Percentiles rank a stretch among this genome's conserved stretches.
phyloP scores from a whole-genome alignment of 2,329 filamentous ascomycete genomes.

The Ilyonectria sp. region DNA sequence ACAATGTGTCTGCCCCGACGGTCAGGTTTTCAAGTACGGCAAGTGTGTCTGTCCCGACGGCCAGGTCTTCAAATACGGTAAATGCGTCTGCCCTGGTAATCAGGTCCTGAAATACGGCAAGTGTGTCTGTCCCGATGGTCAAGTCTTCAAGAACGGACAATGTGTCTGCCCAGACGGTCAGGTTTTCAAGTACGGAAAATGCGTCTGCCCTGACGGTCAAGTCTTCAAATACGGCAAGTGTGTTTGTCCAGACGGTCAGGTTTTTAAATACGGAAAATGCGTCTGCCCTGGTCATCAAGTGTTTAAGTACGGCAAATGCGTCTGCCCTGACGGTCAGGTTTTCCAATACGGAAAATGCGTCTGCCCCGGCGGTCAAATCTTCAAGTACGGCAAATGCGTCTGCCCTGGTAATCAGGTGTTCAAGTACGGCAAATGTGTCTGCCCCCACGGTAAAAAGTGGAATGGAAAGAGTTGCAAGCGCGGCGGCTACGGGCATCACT shows the following conservation, averaged over 20 bases:
- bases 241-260: not conserved
- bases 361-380: not conserved
- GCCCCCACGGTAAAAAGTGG: not conserved
- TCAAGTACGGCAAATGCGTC: not conserved
- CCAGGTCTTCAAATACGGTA: not conserved
- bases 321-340: not conserved
- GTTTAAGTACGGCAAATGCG: not conserved
- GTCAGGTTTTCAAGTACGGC: not conserved
- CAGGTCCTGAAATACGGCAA: not conserved
- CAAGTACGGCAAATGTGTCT: slow-evolving; percentile 2
- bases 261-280: not conserved
- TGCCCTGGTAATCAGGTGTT: not conserved
- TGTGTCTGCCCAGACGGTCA: not conserved
- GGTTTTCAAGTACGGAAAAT: not conserved
- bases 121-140: not conserved
- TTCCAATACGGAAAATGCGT: not conserved
- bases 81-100: not conserved
- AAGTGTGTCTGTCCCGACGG: not conserved
- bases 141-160: not conserved
- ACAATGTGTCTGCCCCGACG: not conserved
- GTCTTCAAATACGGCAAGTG: not conserved
- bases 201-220: not conserved
- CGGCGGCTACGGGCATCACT: not conserved
- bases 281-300: not conserved
- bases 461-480: slow-evolving; percentile 2